phyloP scores from a whole-genome alignment of 371 early-diverging fungal genomes.

The Mucor velutinosus region DNA sequence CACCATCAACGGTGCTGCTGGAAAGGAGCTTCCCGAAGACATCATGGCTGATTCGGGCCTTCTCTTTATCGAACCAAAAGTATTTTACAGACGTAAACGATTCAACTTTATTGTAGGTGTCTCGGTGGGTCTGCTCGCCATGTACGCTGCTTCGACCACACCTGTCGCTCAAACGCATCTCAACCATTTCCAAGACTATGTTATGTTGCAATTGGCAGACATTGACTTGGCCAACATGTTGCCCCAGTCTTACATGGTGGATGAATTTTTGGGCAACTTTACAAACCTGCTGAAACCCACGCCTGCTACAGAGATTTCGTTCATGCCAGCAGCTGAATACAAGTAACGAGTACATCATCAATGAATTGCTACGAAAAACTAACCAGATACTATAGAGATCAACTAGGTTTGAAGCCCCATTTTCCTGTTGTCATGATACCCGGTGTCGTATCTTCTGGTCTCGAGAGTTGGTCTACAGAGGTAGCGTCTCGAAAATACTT shows the following conservation, averaged over 20 bases:
- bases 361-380: not conserved
- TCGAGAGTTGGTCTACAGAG: constrained; percentile 90
- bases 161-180: constrained; percentile 43
- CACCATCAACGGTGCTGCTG: not conserved
- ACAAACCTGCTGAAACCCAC: constrained; percentile 54
- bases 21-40: constrained; percentile 24
- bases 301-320: constrained; percentile 47
- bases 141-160: constrained; percentile 37
- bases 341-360: constrained; percentile 19
- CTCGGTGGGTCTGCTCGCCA: constrained; percentile 26
- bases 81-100: constrained; percentile 38
- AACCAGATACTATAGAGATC: constrained; percentile 21
- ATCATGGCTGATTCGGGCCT: constrained; percentile 26
- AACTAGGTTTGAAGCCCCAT: constrained; percentile 47
- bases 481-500: constrained; percentile 80
- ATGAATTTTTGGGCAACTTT: constrained; percentile 69
- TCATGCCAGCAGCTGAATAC: constrained; percentile 51
- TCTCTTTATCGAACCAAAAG: not conserved
- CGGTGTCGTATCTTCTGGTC: constrained; percentile 87
- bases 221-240: constrained; percentile 66
- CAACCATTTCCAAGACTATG: constrained; percentile 38
- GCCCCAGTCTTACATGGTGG: constrained; percentile 69
- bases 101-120: constrained; percentile 47
- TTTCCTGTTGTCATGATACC: constrained; percentile 89
- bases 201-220: constrained; percentile 51